A percentile compares a stretch with the other conserved stretches of the same genome.
phyloP scores from a whole-genome alignment of 2,329 filamentous ascomycete genomes.

The Phaeosphaeriaceae sp. region DNA sequence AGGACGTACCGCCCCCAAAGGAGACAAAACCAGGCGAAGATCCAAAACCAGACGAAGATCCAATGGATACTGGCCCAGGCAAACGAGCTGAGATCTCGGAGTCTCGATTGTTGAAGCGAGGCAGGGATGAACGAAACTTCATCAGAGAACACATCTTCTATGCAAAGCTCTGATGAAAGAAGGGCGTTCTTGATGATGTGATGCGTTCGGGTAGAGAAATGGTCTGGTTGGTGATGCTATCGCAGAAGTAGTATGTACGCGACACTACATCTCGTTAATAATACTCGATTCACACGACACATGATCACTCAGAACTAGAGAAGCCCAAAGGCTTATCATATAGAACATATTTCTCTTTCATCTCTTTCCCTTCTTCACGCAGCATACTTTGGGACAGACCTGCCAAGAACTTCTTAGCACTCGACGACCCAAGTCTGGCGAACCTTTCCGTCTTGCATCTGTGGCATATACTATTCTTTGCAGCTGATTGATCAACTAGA shows the following conservation, averaged over 20 bases:
- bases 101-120: neutral
- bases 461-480: no score
- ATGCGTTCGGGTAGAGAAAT: neutral
- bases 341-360: no score
- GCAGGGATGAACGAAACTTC: neutral
- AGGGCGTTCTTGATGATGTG: neutral
- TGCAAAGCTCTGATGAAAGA: neutral
- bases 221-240: neutral
- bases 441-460: no score
- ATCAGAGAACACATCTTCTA: neutral
- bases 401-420: no score
- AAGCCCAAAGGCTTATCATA: no score
- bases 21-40: neutral
- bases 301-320: no score
- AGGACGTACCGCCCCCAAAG: conserved; percentile 3
- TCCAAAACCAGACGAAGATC: neutral
- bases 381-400: no score
- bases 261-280: neutral
- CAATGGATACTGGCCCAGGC: neutral
- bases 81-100: neutral
- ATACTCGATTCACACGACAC: neutral
- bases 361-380: no score
- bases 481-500: no score
- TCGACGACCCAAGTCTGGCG: no score
- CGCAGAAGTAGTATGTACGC: neutral